Base-by-base conservation (phyloP, 164 flowering plant species). In the Echeveria elegans region DNA sequence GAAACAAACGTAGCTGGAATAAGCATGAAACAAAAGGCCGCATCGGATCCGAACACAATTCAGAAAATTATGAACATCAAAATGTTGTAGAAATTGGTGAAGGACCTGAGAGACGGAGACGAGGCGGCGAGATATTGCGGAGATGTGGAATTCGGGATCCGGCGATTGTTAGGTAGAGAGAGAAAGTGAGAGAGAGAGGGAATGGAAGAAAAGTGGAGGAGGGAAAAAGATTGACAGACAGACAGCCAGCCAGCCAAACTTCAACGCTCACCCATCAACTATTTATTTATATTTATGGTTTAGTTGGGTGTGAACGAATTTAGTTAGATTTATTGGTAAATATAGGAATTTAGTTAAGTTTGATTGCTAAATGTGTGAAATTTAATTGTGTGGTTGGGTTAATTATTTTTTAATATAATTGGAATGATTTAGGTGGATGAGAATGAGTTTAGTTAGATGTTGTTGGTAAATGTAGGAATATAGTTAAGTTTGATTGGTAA, bases 171-270 rank as follows among this genome's bases (percentile, higher is more conserved):
- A 38, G 16, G 23, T 31, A 52, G 56, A 67, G 36, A 59, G 36
- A 8, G 63, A 38, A 71, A 62, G 66, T 66, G 64, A 34, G 29
- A 26, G 18, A 8, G n/a, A 5, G 40, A 1, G 53, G 21, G 47
- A n/a, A 64, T 66, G 48, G 47, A 38, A 62, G 26, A 26, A 43
- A 31, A 53, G 29, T 28, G 14, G 63, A 68, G 66, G 76, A 66
- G 73, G 32, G 72, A 69, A 67, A 68, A 65, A 58, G n/a, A n/a
- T n/a, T n/a, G n/a, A n/a, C n/a, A n/a, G n/a, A n/a, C n/a, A n/a
- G 4, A 19, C 19, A 1, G 48, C 30, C 34, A 40, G 50, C 69
- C 75, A 69, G 66, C 75, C 50, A 50, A 69, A 63, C 69, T 59
- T 66, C 45, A 53, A 73, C 69, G 69, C 63, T 60, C 66, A 68